Base-by-base conservation (phyloP, 2,329 filamentous ascomycete species). In the Xylariaceae sp. region DNA sequence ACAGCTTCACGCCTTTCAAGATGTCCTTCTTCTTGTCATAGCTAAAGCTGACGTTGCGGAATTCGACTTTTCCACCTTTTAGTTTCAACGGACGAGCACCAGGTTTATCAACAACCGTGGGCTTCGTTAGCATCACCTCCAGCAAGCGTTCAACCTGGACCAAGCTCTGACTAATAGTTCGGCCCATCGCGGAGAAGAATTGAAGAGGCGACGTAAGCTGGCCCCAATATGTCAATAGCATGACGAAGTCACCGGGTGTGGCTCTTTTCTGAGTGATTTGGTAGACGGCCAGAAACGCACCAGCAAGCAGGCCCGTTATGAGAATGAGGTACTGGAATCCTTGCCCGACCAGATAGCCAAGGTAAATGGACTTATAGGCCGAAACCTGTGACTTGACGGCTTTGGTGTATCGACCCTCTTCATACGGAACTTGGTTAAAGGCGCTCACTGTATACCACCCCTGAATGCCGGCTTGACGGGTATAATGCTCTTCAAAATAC, bases 151-250 rank as follows among this genome's bases (percentile, higher is more conserved):
- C 81, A 4, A 82, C 82, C 58, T 84, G 77, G 50, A 85, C 81
- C 42, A 86, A 75, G 58, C 83, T 78, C 62, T 79, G 77, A 58
- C 81, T 82, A 62, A 86, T 78, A 53, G 73, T 80, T 67, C 81
- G 82, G 5, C 83, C 82, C 34, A 85, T 73, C 15, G 75, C 74
- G 5, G 82, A 80, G 68, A 91, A 90, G 72, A 88, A 90, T 64
- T 86, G 86, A 56, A 91, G 78, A 1, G 88, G 88, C 1, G 82
- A 81, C 50, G 88, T 87, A 44, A 91, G 78, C 68, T 90, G 88
- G 15, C 82, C 81, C 87, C 89, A 89, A 71, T 90, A 91, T 56
- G 86, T 87, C 61, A 90, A 74, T 13, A 91, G 77, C 73, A 86
- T 84, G 57, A 88, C 84, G 65, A 91, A 90, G 64, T 88, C 80